Conservation (phyloP, 2,329 filamentous ascomycete genomes). For the Didymella pomorum region DNA sequence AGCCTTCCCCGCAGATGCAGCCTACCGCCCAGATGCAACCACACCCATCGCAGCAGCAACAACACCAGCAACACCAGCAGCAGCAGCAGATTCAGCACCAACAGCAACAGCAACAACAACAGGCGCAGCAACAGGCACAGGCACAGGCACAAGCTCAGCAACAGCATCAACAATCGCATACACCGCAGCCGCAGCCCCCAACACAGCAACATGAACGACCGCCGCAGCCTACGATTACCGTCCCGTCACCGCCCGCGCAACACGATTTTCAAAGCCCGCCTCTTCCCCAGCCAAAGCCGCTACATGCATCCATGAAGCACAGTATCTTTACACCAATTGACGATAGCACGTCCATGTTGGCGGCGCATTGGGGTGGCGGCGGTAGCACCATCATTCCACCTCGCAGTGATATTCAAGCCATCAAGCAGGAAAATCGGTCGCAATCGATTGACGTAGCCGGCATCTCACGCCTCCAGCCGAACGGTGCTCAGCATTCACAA, state of each 20-base stretch:
- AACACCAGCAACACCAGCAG: slow-evolving; percentile 24
- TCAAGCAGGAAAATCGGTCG: slow-evolving; percentile 60
- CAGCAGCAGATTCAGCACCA: slow-evolving; percentile 67
- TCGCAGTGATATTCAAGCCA: slow-evolving; percentile 54
- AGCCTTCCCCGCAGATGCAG: slow-evolving; percentile 60
- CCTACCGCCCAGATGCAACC: slow-evolving; percentile 48
- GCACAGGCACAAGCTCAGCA: slow-evolving; percentile 74
- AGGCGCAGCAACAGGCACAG: slow-evolving; percentile 70
- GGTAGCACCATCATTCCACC: slow-evolving; percentile 61
- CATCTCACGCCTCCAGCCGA: slow-evolving; percentile 55
- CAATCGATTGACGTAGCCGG: slow-evolving; percentile 71
- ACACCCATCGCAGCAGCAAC: slow-evolving; percentile 71
- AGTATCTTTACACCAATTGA: slow-evolving; percentile 99
- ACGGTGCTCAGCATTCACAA: slow-evolving; percentile 61
- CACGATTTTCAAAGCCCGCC: slow-evolving; percentile 63
- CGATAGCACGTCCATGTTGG: slow-evolving; percentile 85
- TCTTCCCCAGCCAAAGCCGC: slow-evolving; percentile 70
- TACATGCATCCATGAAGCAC: slow-evolving; percentile 71
- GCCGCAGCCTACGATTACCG: slow-evolving; percentile 47
- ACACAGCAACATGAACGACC: slow-evolving; percentile 70
- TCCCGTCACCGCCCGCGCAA: slow-evolving; percentile 59
- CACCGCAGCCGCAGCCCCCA: slow-evolving; percentile 80
- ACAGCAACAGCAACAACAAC: slow-evolving; percentile 12
- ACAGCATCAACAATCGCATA: slow-evolving; percentile 70
- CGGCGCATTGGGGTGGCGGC: slow-evolving; percentile 72